These are phyloP conservation scores for Cornus kousa DNA, from an alignment of 148 eudicot species.

Conservation along the genomic window DNA sequence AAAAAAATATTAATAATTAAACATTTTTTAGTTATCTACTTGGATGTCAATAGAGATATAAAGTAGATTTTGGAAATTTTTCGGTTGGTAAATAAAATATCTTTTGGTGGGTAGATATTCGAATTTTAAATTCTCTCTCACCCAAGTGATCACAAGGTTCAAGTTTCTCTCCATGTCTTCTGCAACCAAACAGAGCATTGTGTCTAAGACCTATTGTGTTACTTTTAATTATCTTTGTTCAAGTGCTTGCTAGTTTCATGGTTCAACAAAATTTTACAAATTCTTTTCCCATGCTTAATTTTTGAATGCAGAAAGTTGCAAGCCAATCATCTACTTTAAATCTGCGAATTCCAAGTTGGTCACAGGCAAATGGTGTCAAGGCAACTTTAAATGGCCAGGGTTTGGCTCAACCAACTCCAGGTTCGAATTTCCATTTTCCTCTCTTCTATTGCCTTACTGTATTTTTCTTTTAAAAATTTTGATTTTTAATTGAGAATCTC, in stretches of 20 bases:
- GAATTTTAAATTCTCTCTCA: neutral
- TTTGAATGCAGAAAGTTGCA: constrained; percentile 22
- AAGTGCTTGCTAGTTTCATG: too few relatives aligned
- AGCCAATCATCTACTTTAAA: constrained; percentile 42
- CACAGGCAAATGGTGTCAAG: constrained; percentile 42
- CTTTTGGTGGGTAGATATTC: too few relatives aligned
- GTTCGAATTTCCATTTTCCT: constrained; percentile 25
- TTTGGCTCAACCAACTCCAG: constrained; percentile 53
- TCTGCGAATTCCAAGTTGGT: constrained; percentile 79
- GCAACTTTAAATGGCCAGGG: constrained; percentile 52
- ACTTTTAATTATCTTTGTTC: neutral
- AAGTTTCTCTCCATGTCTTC: neutral
- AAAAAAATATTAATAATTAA: too few relatives aligned
- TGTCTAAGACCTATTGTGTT: neutral
- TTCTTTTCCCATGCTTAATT: neutral
- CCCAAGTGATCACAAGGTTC: neutral
- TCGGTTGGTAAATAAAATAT: too few relatives aligned
- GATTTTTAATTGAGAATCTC: too few relatives aligned
- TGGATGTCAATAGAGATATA: too few relatives aligned
- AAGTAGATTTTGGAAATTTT: too few relatives aligned
- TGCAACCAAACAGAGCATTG: neutral
- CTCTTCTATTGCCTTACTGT: too few relatives aligned
- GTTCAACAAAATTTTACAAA: neutral
- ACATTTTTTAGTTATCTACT: too few relatives aligned
- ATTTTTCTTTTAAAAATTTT: neutral